These are phyloP conservation scores for Desmodesmus armatus DNA, from an alignment of 139 green algal genomes.

Conservation along the genomic window DNA sequence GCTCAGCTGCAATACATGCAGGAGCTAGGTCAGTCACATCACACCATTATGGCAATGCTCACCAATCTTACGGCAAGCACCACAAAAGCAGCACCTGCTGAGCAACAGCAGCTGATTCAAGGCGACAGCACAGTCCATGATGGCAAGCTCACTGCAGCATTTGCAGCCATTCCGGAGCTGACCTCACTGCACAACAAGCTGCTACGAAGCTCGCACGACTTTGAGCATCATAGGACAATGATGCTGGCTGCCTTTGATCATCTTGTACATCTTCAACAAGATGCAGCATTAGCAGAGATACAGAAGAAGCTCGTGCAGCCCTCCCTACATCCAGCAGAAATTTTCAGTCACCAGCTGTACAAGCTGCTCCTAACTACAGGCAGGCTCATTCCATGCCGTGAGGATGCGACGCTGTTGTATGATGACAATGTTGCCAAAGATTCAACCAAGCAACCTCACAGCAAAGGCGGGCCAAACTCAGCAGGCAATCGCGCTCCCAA, in stretches of 20 bases:
- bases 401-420: not conserved
- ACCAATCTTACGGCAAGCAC: too few species aligned
- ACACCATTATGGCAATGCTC: too few species aligned
- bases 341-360: constrained; percentile 1
- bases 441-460: too few species aligned
- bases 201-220: constrained; percentile 6
- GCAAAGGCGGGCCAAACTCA: not conserved
- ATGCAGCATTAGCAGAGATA: not conserved
- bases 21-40: not conserved
- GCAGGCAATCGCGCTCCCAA: not conserved
- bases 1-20: too few species aligned
- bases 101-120: too few species aligned
- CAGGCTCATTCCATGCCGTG: not conserved
- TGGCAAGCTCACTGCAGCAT: not conserved
- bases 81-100: not conserved
- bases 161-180: not conserved
- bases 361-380: not conserved
- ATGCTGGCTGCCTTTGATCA: too few species aligned
- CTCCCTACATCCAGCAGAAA: too few species aligned
- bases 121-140: too few species aligned
- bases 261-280: not conserved
- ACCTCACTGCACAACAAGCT: not conserved
- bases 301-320: not conserved
- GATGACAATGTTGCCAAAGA: too few species aligned
- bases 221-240: constrained; percentile 5